A percentile compares a stretch with the other conserved stretches of the same genome.
phyloP scores from a whole-genome alignment of 345 rosid genomes.

The Syzygium jambos region DNA sequence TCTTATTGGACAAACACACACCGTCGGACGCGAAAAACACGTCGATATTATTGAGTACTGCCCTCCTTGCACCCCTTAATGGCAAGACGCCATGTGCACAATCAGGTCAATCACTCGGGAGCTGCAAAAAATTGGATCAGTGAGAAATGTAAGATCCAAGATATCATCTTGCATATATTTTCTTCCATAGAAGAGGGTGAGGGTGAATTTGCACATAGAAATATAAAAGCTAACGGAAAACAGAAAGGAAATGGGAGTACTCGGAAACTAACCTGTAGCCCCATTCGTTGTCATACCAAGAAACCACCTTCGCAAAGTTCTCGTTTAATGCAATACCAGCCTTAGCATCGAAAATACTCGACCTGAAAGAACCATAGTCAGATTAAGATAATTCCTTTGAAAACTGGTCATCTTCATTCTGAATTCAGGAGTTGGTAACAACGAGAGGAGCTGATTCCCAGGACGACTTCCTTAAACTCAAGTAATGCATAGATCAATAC shows the following conservation, averaged over 20 bases:
- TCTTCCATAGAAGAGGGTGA: neutral
- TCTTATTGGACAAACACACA: neutral
- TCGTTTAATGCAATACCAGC: conserved; percentile 74
- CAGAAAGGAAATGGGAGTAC: neutral
- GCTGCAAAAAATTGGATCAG: conserved; percentile 17
- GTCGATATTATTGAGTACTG: neutral
- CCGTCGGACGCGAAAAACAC: neutral
- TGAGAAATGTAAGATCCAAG: neutral
- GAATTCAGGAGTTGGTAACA: neutral
- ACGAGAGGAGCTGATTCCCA: neutral
- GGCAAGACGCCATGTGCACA: conserved; percentile 25
- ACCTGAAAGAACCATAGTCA: conserved; percentile 19
- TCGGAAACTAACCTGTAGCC: conserved; percentile 50
- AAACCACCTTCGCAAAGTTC: conserved; percentile 44
- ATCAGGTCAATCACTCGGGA: conserved; percentile 63
- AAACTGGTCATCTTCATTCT: neutral
- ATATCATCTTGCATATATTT: neutral
- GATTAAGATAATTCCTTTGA: neutral
- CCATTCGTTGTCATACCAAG: conserved; percentile 83
- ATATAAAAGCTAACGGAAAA: neutral
- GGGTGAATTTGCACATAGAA: neutral
- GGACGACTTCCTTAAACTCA: neutral
- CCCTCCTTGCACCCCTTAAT: neutral
- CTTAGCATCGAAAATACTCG: conserved; percentile 83
- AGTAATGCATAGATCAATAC: conserved; percentile 8